A percentile compares a stretch with the other conserved stretches of the same genome.
These are phyloP conservation scores for Penicillium salamii DNA, from an alignment of 495 filamentous ascomycete species.

Conservation along the genomic window DNA sequence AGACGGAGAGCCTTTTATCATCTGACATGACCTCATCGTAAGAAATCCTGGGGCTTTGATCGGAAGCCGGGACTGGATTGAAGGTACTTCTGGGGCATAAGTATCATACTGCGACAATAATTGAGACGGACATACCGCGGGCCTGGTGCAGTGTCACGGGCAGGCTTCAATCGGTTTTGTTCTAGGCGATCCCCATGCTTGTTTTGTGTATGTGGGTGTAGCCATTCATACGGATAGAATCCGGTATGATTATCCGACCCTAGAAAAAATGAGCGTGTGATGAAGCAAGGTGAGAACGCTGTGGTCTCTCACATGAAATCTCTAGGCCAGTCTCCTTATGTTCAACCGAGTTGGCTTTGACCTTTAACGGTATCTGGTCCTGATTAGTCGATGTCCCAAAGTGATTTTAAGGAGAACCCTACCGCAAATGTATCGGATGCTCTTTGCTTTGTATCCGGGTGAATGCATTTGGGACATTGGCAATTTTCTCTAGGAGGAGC, in stretches of 20 bases:
- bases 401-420: slow-evolving; percentile 11
- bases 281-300: not conserved
- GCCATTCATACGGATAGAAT: slow-evolving; percentile 54
- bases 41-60: slow-evolving; percentile 47
- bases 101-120: not conserved
- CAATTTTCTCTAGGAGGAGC: slow-evolving; percentile 69
- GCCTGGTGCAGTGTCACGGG: not conserved
- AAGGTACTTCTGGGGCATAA: slow-evolving; percentile 4
- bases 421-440: slow-evolving; percentile 69
- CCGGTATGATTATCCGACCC: slow-evolving; percentile 53
- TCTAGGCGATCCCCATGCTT: not conserved
- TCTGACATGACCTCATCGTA: slow-evolving; percentile 60
- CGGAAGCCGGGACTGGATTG: slow-evolving; percentile 27
- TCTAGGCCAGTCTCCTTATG: slow-evolving; percentile 7
- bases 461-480: slow-evolving; percentile 68
- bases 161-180: not conserved
- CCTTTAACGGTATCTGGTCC: slow-evolving; percentile 49
- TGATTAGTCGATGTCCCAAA: not conserved
- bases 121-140: not conserved
- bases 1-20: slow-evolving; percentile 50
- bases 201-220: slow-evolving; percentile 16
- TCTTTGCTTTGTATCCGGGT: slow-evolving; percentile 75
- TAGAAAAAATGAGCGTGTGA: slow-evolving; percentile 20
- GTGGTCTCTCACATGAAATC: slow-evolving; percentile 27
- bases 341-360: slow-evolving; percentile 35